phyloP scores from a whole-genome alignment of 1,284 basidiomycete genomes.

The Xerocomus nothofagi region DNA sequence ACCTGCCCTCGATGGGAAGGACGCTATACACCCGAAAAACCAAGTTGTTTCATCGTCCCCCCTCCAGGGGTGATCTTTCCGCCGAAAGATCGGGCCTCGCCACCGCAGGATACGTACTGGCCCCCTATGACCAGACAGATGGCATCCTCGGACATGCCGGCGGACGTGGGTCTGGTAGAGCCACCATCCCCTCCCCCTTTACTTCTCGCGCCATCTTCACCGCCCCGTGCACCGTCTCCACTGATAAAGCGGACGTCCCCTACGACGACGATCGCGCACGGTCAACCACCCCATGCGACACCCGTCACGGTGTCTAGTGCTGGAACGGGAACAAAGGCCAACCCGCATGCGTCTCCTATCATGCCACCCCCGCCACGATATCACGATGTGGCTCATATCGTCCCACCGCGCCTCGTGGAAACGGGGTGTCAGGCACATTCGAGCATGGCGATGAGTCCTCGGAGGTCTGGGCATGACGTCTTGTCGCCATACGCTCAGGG shows the following conservation, averaged over 20 bases:
- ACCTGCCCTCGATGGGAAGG: constrained; percentile 17
- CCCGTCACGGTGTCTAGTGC: background rate
- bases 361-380: constrained; percentile 21
- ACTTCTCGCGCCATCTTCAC: constrained; percentile 21
- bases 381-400: constrained; percentile 14
- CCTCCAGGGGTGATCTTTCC: constrained; percentile 33
- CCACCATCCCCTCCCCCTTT: constrained; percentile 18
- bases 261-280: constrained; percentile 9
- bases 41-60: constrained; percentile 19
- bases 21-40: constrained; percentile 10
- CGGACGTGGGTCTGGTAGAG: constrained; percentile 9
- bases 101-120: constrained; percentile 19
- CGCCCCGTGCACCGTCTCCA: constrained; percentile 13
- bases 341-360: constrained; percentile 12
- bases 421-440: constrained; percentile 27
- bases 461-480: constrained; percentile 21
- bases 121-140: constrained; percentile 4
- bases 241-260: constrained; percentile 17
- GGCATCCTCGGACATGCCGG: constrained; percentile 1
- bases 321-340: constrained; percentile 12
- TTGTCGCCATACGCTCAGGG: constrained; percentile 6
- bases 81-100: constrained; percentile 19
- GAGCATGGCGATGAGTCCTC: constrained; percentile 15
- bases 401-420: constrained; percentile 26
- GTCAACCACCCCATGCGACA: constrained; percentile 6